phyloP scores from a whole-genome alignment of 306 rosid species.

The Trifolium fragiferum region DNA sequence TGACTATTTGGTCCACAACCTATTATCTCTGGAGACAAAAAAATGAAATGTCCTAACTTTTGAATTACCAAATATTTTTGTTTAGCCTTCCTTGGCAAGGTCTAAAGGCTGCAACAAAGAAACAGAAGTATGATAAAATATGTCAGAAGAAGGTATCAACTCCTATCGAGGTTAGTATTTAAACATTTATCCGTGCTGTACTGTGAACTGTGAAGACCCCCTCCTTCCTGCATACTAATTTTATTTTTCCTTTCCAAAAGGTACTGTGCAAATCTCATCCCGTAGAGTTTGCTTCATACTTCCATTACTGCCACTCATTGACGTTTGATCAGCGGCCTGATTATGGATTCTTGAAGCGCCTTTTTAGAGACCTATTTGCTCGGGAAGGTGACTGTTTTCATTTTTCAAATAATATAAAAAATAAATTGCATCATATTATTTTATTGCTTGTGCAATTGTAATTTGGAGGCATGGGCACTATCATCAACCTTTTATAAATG shows the following conservation, averaged over 20 bases:
- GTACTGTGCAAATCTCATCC: constrained; percentile 90
- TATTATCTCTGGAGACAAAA: constrained; percentile 15
- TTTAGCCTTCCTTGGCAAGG: constrained; percentile 99
- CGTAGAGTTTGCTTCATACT: constrained; percentile 93
- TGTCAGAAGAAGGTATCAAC: constrained; percentile 94
- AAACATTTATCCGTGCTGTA: constrained; percentile 24
- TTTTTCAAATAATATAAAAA: constrained; percentile 6
- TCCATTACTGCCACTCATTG: constrained; percentile 92
- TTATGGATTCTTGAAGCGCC: constrained; percentile 94
- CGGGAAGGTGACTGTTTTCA: constrained; percentile 68
- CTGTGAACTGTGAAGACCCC: background rate
- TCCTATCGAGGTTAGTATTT: constrained; percentile 82
- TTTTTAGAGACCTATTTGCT: constrained; percentile 82
- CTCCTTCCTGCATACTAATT: constrained; percentile 3
- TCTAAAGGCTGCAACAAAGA: constrained; percentile 94
- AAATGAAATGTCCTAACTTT: constrained; percentile 21
- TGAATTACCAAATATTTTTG: constrained; percentile 36
- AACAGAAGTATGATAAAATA: constrained; percentile 96
- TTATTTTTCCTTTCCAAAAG: constrained; percentile 49
- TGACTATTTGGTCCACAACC: background rate
- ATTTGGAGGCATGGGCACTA: background rate
- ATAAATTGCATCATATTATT: constrained; percentile 6
- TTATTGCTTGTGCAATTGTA: background rate
- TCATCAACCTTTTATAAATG: background rate
- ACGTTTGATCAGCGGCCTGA: constrained; percentile 98